Base-by-base conservation (phyloP, 345 rosid species). In the Dipteronia sinensis region DNA sequence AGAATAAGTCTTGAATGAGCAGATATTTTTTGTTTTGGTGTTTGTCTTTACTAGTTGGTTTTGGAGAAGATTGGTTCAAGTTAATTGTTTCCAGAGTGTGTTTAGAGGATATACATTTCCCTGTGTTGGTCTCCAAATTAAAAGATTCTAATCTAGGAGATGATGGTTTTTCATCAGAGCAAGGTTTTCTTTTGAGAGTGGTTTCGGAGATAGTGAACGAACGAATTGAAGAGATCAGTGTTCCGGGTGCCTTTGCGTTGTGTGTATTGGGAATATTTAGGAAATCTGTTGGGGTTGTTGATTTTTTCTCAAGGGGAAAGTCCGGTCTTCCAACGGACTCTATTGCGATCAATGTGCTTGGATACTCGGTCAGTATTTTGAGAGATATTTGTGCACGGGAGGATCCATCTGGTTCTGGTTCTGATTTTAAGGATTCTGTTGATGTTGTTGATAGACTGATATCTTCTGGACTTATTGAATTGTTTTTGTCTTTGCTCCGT, bases 41-140 rank as follows among this genome's bases (percentile, higher is more conserved):
- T 4, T 4, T 85, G 38, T 47, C 22, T 65, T 53, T 19, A 16
- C 73, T 85, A 91, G 98, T 88, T 87, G 97, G 96, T 69, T 90
- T 86, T 80, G 68, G 81, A 20, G 97, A 91, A 81, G 87, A 92
- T 72, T 92, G 98, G 99, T 85, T 92, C 38, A 90, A 91, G 88
- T 51, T 91, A 72, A 77, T 95, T 72, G 82, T 95, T 20, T 91
- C 95, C 20, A 87, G 90, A 56, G 79, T 88, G 31, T 96, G 97
- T 75, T 47, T 92, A 62, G 94, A 89, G 69, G 92, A 86, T 19
- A 55, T 67, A 46, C 83, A 74, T 84, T 90, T 96, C 59, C 84
- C 83, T 13, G 38, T 44, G 8, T 77, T 94, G 58, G 90, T 94
- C 82, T 78, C 86, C 13, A 75, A 62, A 65, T 66, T 90, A 67